phyloP scores from a whole-genome alignment of 1,139 yeast species.

The Nakaseomyces uthaithaninus region DNA sequence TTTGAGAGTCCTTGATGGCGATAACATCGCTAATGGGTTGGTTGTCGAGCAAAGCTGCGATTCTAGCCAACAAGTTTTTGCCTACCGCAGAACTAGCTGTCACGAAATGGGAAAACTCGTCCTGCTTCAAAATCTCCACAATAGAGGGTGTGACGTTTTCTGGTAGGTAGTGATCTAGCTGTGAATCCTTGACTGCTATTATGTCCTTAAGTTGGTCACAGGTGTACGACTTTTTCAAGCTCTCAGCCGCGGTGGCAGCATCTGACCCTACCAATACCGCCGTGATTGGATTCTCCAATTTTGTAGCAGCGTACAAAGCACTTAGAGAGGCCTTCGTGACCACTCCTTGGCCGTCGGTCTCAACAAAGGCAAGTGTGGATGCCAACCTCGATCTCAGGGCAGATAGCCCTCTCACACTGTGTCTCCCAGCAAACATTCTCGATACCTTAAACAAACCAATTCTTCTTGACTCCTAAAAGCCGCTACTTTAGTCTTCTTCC shows the following conservation, averaged over 20 bases:
- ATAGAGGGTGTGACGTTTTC: slow-evolving; percentile 59
- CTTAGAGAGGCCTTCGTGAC: slow-evolving; percentile 63
- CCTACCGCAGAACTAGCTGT: slow-evolving; percentile 83
- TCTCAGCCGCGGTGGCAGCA: slow-evolving; percentile 38
- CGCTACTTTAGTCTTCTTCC: too few species aligned
- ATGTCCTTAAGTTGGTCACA: slow-evolving; percentile 37
- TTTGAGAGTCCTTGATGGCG: slow-evolving; percentile 54
- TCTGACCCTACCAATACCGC: slow-evolving; percentile 54
- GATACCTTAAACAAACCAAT: too few species aligned
- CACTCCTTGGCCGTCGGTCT: slow-evolving; percentile 42
- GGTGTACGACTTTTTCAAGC: slow-evolving; percentile 34
- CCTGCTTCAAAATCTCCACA: slow-evolving; percentile 38
- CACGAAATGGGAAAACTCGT: slow-evolving; percentile 60
- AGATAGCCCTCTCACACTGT: not conserved
- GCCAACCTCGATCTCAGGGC: not conserved
- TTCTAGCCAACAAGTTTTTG: slow-evolving; percentile 76
- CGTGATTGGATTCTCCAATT: slow-evolving; percentile 55
- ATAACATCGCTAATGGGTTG: slow-evolving; percentile 84
- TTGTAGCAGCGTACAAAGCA: slow-evolving; percentile 55
- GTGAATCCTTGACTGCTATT: slow-evolving; percentile 42
- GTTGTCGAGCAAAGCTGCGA: slow-evolving; percentile 74
- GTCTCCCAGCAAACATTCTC: slow-evolving; percentile 1
- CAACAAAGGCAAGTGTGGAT: slow-evolving; percentile 71
- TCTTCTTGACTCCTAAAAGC: too few species aligned
- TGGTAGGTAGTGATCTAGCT: slow-evolving; percentile 52